Evolutionary conservation across 2,329 filamentous ascomycete species (phyloP).

Genomic region (Sporothrix pseudoabietina): DNA sequence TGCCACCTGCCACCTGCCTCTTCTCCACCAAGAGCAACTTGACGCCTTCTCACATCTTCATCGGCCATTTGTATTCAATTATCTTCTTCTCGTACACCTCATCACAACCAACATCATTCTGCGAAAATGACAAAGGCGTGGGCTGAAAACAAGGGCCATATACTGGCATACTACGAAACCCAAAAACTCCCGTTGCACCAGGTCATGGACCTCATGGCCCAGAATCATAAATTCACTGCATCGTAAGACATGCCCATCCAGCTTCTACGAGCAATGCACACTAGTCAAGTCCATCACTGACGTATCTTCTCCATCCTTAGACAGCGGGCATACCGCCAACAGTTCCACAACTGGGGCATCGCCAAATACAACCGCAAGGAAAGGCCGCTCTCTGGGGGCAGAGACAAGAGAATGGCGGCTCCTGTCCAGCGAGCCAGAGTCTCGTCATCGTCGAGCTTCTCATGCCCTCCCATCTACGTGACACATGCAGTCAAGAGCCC

Average conservation of each 20-base stretch:
- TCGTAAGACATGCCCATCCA: slow-evolving; percentile 12
- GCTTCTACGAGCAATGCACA: too few relatives aligned
- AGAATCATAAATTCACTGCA: background rate
- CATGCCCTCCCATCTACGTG: background rate
- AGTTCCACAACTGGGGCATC: slow-evolving; percentile 22
- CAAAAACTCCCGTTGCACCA: background rate
- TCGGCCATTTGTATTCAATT: background rate
- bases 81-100: background rate
- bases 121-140: slow-evolving; percentile 50
- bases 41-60: background rate
- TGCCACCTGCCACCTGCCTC: background rate
- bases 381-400: background rate
- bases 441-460: background rate
- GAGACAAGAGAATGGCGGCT: background rate
- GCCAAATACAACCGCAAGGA: slow-evolving; percentile 29
- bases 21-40: background rate
- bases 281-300: background rate
- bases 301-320: background rate
- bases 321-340: slow-evolving; percentile 28
- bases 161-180: slow-evolving; percentile 44
- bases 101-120: too few relatives aligned
- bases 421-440: too few relatives aligned
- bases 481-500: too few relatives aligned
- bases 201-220: slow-evolving; percentile 11
- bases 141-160: slow-evolving; percentile 43